Evolutionary conservation across 345 rosid genomes (phyloP), one percentile per base, ranked within the genome.

Genomic region (Melaleuca alternifolia): DNA sequence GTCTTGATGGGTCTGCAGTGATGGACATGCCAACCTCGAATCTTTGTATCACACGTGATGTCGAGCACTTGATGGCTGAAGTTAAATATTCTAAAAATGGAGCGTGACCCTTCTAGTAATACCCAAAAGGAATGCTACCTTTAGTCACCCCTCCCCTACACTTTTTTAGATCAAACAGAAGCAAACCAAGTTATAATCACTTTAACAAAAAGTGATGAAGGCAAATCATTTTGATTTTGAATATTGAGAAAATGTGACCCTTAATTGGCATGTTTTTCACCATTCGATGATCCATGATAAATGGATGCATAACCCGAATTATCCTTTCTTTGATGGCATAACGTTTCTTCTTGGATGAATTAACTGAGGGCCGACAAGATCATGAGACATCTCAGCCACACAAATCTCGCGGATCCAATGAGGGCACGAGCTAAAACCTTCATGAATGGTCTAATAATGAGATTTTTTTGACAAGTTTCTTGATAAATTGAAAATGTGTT

Each of bases 11-110:
- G 15, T 8, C 28, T 12, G 15, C n/a, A 3, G 0, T n/a, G 71
- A 59, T 1, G 26, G 9, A 7, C n/a, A 11, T 0, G 0, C 6
- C 15, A n/a, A 59, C n/a, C 16, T n/a, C 14, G 4, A n/a, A 59
- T 59, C 9, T 59, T n/a, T 8, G 11, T 11, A 59, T 59, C 65
- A 59, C 14, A 8, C 2, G 33, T 59, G 26, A 6, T 59, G 16
- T 59, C 3, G 12, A n/a, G 16, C 10, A 59, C 1, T n/a, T n/a
- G 4, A n/a, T 59, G 71, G 11, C 8, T 59, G 6, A 59, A 59
- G n/a, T 59, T n/a, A 16, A 59, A n/a, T 3, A 59, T 59, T 59
- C 4, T 33, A 26, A 26, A 3, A 0, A n/a, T 0, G n/a, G 14
- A 59, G 9, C 26, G 71, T 12, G 71, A 16, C 33, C 71, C 16